These are phyloP conservation scores for Claviceps spartinae DNA, from an alignment of 2,329 filamentous ascomycete genomes.

Conservation along the genomic window DNA sequence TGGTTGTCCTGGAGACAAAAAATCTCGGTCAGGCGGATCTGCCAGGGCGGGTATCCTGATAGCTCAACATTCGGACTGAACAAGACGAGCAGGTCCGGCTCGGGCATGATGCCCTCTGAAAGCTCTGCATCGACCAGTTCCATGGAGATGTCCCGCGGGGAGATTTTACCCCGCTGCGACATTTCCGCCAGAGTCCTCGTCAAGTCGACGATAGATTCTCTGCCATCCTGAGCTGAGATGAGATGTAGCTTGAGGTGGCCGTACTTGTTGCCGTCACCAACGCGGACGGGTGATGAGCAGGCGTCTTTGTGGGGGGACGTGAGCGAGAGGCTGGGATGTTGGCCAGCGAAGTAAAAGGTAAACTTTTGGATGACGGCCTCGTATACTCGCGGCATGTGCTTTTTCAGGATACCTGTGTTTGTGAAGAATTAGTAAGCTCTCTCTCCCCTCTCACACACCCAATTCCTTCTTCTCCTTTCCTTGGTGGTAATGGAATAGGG, in stretches of 20 bases:
- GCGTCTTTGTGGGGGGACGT: slow-evolving; percentile 30
- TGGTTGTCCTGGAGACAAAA: slow-evolving; percentile 66
- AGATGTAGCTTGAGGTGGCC: slow-evolving; percentile 52
- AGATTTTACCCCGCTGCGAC: slow-evolving; percentile 79
- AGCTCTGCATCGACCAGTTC: slow-evolving; percentile 87
- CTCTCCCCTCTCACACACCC: not conserved
- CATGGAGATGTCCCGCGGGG: slow-evolving; percentile 64
- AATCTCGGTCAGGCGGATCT: slow-evolving; percentile 87
- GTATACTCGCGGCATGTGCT: slow-evolving; percentile 75
- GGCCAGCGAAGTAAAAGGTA: slow-evolving; percentile 70
- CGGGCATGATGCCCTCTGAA: slow-evolving; percentile 62
- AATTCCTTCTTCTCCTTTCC: not conserved
- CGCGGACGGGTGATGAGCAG: slow-evolving; percentile 14
- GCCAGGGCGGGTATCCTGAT: slow-evolving; percentile 92
- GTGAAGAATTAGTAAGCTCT: not conserved
- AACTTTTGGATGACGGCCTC: slow-evolving; percentile 67
- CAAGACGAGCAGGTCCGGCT: slow-evolving; percentile 79
- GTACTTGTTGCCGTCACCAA: slow-evolving; percentile 18
- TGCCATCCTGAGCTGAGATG: slow-evolving; percentile 75
- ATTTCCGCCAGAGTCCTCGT: slow-evolving; percentile 91
- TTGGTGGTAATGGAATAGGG: not conserved
- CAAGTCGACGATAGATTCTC: slow-evolving; percentile 87
- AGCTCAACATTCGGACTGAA: slow-evolving; percentile 77
- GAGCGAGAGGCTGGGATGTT: slow-evolving; percentile 55
- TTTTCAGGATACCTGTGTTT: slow-evolving; percentile 68